Evolutionary conservation across 805 yeast species (phyloP), one percentile per base, ranked within the genome.

Genomic region (Lipomyces orientalis): DNA sequence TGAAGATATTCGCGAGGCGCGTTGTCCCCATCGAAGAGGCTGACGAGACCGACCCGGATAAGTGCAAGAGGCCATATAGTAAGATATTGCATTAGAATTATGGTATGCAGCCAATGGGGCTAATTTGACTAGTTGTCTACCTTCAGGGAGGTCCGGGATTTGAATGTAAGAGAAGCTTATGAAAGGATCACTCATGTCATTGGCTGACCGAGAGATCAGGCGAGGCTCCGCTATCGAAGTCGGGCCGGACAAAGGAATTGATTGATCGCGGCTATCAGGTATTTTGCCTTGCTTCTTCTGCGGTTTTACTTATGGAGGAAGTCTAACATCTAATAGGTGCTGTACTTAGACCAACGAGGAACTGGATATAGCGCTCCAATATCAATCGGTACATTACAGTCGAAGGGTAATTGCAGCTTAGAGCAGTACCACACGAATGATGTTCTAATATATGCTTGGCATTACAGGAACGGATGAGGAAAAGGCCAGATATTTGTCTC

Each of bases 291-390:
- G 31, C 9, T 2, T 10, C 4, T n/a, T 16, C 43, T 16, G 5
- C 22, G 22, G 49, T 43, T 16, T 16, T 1, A 25, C 12, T n/a
- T 16, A 14, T 22, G 14, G 8, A 29, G 29, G 16, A 3, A 4
- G 9, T 2, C 22, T 16, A 19, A 37, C 7, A 12, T 31, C 1
- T 82, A 79, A 70, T 81, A 81, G 73, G 76, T 84, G 6, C 75
- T 86, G 14, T 81, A 79, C 54, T 75, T 85, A 59, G 90, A 86
- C 76, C 89, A 86, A 73, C 76, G 89, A 73, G 90, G 89, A n/a
- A 86, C 89, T 0, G 90, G 89, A 0, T 74, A 83, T 33, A 83
- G 87, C 58, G 77, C 83, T 2, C 82, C 86, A 0, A 73, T 87
- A 22, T 85, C 84, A 58, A 73, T 76, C 1, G 73, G 49, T 2